Conservation (phyloP, 768 basidiomycete species). For the Tremella yokohamensis region DNA sequence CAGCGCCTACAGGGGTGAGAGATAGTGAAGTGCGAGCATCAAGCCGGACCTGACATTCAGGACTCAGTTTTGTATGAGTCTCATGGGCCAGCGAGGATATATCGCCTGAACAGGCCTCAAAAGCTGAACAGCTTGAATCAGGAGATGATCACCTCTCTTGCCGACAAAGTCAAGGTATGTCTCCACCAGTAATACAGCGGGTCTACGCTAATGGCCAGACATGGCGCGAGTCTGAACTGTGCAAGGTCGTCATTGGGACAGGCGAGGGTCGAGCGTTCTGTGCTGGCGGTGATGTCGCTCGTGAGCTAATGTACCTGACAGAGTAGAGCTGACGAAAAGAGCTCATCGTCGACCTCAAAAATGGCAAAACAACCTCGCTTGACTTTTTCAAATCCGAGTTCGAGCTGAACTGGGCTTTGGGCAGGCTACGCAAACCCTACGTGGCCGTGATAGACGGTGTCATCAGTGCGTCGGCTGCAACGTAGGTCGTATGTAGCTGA, state of each 20-base stretch:
- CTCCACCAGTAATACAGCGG: neutral
- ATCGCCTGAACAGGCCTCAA: conserved; percentile 71
- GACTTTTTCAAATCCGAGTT: conserved; percentile 86
- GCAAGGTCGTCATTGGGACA: conserved; percentile 42
- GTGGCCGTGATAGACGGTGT: conserved; percentile 84
- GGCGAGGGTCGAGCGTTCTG: conserved; percentile 73
- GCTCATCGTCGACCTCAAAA: conserved; percentile 35
- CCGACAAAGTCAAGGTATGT: conserved; percentile 71
- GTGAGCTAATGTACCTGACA: conserved; percentile 57
- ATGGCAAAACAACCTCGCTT: conserved; percentile 50
- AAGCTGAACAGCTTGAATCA: conserved; percentile 80
- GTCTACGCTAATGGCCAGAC: conserved; percentile 20
- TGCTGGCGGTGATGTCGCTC: conserved; percentile 87
- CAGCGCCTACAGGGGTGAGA: conserved; percentile 1
- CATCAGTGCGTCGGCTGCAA: conserved; percentile 64
- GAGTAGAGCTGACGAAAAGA: conserved; percentile 19
- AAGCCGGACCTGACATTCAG: neutral
- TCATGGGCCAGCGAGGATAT: conserved; percentile 55
- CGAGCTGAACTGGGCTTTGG: conserved; percentile 45
- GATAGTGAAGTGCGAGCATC: neutral
- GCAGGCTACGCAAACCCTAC: conserved; percentile 78
- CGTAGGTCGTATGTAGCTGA: conserved; percentile 8
- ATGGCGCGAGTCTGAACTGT: conserved; percentile 42
- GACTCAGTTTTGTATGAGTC: conserved; percentile 2
- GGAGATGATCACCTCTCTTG: conserved; percentile 69